These are phyloP conservation scores for Solanum neorickii DNA, from an alignment of 257 asterid species.

Conservation along the genomic window DNA sequence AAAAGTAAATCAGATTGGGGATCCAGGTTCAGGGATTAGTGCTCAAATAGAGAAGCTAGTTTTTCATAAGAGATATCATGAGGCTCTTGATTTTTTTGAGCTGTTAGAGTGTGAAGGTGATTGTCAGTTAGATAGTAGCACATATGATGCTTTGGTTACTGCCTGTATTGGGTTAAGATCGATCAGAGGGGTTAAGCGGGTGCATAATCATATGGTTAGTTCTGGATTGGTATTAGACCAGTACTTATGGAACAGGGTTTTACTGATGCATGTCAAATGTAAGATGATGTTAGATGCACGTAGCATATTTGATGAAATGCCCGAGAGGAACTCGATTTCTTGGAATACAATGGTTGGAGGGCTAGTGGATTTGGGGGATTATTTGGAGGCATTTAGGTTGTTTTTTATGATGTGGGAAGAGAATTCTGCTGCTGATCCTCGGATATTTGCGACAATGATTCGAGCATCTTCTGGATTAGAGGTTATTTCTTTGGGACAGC, in stretches of 20 bases:
- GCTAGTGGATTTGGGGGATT: constrained; percentile 55
- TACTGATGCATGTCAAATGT: constrained; percentile 68
- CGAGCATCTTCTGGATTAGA: constrained; percentile 64
- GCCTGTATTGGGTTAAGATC: constrained; percentile 72
- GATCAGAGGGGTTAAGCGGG: constrained; percentile 57
- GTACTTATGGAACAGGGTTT: constrained; percentile 63
- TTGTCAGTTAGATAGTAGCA: constrained; percentile 19
- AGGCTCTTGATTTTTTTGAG: constrained; percentile 74
- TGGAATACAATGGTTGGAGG: constrained; percentile 73
- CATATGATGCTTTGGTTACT: constrained; percentile 60
- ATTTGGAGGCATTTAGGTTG: constrained; percentile 49
- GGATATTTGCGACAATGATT: constrained; percentile 45
- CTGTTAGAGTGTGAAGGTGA: constrained; percentile 38
- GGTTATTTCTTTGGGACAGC: constrained; percentile 59
- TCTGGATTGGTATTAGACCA: constrained; percentile 41
- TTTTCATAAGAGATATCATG: constrained; percentile 39
- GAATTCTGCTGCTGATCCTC: constrained; percentile 27
- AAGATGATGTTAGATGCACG: constrained; percentile 84
- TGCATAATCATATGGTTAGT: constrained; percentile 30
- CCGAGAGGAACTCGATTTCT: constrained; percentile 44
- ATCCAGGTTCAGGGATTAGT: constrained; percentile 27
- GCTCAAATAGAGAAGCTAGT: constrained; percentile 67
- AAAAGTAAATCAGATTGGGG: constrained; percentile 9
- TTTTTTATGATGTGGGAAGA: constrained; percentile 56
- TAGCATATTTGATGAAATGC: constrained; percentile 54